Percentiles rank a stretch among this genome's conserved stretches.
These are phyloP conservation scores for Wickerhamiella azyma DNA, from an alignment of 805 yeast species.

Conservation along the genomic window DNA sequence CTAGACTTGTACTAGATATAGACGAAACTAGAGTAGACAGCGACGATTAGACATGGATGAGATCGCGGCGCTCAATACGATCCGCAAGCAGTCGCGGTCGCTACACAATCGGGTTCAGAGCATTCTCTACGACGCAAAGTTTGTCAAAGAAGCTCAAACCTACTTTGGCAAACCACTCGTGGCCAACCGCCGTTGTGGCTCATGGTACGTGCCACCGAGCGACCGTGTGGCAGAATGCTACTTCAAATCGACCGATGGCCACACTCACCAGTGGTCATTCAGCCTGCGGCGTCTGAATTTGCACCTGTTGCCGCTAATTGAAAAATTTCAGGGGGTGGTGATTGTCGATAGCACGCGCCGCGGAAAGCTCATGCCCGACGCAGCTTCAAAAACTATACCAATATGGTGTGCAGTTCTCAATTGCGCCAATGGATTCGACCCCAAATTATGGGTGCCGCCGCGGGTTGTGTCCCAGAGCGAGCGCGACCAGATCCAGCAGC, in stretches of 20 bases:
- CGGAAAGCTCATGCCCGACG: conserved; percentile 78
- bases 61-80: conserved; percentile 8
- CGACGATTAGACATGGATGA: neutral
- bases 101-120: conserved; percentile 53
- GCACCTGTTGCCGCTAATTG: conserved; percentile 45
- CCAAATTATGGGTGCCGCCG: conserved; percentile 35
- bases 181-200: conserved; percentile 78
- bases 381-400: conserved; percentile 74
- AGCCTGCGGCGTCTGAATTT: conserved; percentile 60
- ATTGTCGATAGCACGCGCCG: conserved; percentile 76
- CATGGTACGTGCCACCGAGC: conserved; percentile 58
- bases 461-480: conserved; percentile 47
- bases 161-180: conserved; percentile 26
- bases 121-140: conserved; percentile 48
- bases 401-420: conserved; percentile 83
- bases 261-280: conserved; percentile 67
- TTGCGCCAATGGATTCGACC: conserved; percentile 33
- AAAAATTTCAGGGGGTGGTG: conserved; percentile 31
- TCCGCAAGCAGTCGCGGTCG: conserved; percentile 39
- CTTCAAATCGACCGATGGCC: conserved; percentile 90
- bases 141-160: conserved; percentile 31
- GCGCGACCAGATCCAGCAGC: conserved; percentile 33
- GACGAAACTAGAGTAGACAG: no score
- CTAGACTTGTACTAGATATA: no score
- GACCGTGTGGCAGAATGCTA: conserved; percentile 38